These are phyloP conservation scores for Heliamphora exappendiculata DNA, from an alignment of 148 eudicot genomes.

Conservation along the genomic window DNA sequence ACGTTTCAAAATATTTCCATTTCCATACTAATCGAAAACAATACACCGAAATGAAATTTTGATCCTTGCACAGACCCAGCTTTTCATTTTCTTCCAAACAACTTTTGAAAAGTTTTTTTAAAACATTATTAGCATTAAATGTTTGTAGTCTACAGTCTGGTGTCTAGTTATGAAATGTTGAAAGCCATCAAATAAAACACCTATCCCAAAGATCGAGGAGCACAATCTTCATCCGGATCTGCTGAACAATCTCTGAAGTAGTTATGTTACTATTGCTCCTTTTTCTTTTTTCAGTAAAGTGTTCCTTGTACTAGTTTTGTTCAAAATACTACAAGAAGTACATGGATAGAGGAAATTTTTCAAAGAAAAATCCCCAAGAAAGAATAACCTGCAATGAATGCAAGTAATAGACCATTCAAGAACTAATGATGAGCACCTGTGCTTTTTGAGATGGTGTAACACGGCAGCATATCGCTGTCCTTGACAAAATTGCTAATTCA, in stretches of 20 bases:
- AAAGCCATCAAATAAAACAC: neutral
- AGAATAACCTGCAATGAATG: neutral
- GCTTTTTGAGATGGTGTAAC: slow-evolving; percentile 99
- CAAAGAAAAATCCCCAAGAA: neutral
- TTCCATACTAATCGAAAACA: too few relatives aligned
- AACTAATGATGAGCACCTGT: slow-evolving; percentile 47
- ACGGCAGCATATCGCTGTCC: slow-evolving; percentile 97
- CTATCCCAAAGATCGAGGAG: neutral
- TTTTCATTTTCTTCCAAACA: neutral
- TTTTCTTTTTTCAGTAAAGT: neutral
- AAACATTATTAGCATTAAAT: neutral
- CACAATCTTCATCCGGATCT: neutral
- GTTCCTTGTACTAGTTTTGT: neutral
- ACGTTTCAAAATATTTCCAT: too few relatives aligned
- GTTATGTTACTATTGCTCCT: neutral
- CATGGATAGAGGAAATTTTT: neutral
- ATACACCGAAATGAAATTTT: too few relatives aligned
- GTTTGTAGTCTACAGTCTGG: neutral
- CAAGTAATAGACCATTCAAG: neutral
- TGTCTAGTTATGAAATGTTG: neutral
- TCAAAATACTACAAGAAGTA: neutral
- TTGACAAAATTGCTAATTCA: slow-evolving; percentile 82
- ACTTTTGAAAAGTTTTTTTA: neutral
- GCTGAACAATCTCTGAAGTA: too few relatives aligned
- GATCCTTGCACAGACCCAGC: neutral